These are phyloP conservation scores for Schoenoplectus tabernaemontani DNA, from an alignment of 202 grass and related monocot species.

Conservation along the genomic window DNA sequence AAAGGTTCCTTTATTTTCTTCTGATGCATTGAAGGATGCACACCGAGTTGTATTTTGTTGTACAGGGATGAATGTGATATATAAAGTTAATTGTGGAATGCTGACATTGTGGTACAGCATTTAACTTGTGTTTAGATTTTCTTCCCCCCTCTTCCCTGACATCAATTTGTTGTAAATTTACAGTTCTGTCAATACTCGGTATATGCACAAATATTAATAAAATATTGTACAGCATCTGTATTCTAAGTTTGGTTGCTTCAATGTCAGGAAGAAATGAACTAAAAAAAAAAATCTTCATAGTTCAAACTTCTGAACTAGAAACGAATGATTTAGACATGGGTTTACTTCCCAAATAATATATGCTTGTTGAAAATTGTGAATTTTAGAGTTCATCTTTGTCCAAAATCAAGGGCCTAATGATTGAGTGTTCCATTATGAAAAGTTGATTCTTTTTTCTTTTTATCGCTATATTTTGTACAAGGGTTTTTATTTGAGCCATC, in stretches of 20 bases:
- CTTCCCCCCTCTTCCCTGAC: background rate
- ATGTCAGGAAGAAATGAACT: background rate
- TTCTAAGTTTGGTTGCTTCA: background rate
- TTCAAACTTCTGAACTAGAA: background rate
- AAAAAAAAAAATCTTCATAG: too few species aligned
- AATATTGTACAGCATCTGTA: background rate
- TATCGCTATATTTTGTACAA: too few species aligned
- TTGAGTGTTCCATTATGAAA: too few species aligned
- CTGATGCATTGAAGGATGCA: background rate
- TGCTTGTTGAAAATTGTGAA: too few species aligned
- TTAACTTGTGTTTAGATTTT: background rate
- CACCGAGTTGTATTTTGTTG: background rate
- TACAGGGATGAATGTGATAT: slow-evolving; percentile 15
- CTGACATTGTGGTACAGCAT: background rate
- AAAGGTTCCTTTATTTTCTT: background rate
- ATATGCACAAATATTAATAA: slow-evolving; percentile 14
- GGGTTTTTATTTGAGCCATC: too few species aligned
- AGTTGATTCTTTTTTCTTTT: too few species aligned
- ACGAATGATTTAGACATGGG: too few species aligned
- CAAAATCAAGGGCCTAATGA: too few species aligned
- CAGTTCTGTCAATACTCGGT: slow-evolving; percentile 12
- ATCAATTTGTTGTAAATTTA: slow-evolving; percentile 21
- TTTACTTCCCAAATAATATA: too few species aligned
- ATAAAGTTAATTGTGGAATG: background rate
- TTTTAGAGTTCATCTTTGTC: too few species aligned